Conservation (phyloP, 805 yeast species). For the Pichia kluyveri region DNA sequence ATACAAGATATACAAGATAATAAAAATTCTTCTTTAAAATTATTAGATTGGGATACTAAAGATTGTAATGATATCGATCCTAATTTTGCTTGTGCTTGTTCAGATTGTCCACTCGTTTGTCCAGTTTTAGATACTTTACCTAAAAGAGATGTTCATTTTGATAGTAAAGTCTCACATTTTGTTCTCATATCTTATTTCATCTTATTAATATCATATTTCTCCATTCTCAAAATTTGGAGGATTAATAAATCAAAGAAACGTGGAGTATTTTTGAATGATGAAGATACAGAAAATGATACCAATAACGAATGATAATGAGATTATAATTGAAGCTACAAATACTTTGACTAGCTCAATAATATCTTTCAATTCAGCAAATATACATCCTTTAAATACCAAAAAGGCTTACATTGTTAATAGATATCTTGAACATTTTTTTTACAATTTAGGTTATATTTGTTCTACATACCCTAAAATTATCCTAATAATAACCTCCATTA, state of each 20-base stretch:
- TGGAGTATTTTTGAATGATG: no score
- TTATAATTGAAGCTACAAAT: not conserved
- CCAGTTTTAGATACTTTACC: constrained; percentile 51
- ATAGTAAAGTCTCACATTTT: constrained; percentile 69
- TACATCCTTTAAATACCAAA: constrained; percentile 15
- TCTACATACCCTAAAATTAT: constrained; percentile 51
- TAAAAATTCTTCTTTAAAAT: constrained; percentile 20
- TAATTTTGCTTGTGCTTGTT: constrained; percentile 71
- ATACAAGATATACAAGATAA: no score
- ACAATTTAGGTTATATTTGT: constrained; percentile 47
- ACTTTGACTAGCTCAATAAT: constrained; percentile 3
- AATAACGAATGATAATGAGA: constrained; percentile 8
- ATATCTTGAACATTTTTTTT: constrained; percentile 38
- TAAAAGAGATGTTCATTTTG: constrained; percentile 32
- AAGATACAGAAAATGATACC: no score
- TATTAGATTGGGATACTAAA: constrained; percentile 22
- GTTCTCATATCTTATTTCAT: constrained; percentile 41
- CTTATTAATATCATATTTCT: constrained; percentile 1
- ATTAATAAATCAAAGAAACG: not conserved
- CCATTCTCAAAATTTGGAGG: not conserved
- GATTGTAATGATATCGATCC: constrained; percentile 51
- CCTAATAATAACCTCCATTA: constrained; percentile 31
- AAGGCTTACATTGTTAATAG: constrained; percentile 41
- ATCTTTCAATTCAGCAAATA: constrained; percentile 1
- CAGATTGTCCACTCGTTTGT: constrained; percentile 80